Conservation (phyloP, 2,329 filamentous ascomycete species). For the Colletotrichum graminicola region DNA sequence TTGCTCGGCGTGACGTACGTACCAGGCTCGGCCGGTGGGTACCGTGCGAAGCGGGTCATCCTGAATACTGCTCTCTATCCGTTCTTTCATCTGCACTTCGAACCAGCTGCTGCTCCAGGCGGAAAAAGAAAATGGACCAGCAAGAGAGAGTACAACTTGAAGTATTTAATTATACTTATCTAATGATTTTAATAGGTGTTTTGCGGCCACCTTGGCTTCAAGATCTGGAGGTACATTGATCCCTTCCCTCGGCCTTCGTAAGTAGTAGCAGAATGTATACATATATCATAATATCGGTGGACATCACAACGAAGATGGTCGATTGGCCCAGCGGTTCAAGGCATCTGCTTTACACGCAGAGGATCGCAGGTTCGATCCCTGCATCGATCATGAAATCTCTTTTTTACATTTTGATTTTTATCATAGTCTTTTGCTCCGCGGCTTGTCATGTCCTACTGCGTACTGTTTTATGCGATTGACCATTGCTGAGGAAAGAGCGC, state of each 20-base stretch:
- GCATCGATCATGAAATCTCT: constrained; percentile 49
- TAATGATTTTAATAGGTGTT: background rate
- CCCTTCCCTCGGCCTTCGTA: no score
- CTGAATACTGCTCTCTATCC: background rate
- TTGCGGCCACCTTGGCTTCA: background rate
- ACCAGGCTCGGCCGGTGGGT: background rate
- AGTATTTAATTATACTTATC: background rate
- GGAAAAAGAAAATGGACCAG: background rate
- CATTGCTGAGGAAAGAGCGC: background rate
- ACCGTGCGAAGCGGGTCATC: background rate
- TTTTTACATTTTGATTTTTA: background rate
- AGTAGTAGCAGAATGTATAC: no score
- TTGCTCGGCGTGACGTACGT: constrained; percentile 12
- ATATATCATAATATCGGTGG: no score
- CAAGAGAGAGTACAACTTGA: background rate
- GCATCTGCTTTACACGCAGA: constrained; percentile 58
- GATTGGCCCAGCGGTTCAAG: constrained; percentile 57
- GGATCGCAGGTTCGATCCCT: constrained; percentile 61
- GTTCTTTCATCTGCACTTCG: background rate
- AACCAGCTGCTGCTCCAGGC: background rate
- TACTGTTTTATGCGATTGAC: background rate
- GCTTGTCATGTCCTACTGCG: background rate
- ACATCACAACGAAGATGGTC: constrained; percentile 34
- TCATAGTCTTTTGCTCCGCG: background rate
- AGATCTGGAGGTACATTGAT: no score